Base-by-base conservation (phyloP, 2,329 filamentous ascomycete genomes). In the Pseudogymnoascus sp. region DNA sequence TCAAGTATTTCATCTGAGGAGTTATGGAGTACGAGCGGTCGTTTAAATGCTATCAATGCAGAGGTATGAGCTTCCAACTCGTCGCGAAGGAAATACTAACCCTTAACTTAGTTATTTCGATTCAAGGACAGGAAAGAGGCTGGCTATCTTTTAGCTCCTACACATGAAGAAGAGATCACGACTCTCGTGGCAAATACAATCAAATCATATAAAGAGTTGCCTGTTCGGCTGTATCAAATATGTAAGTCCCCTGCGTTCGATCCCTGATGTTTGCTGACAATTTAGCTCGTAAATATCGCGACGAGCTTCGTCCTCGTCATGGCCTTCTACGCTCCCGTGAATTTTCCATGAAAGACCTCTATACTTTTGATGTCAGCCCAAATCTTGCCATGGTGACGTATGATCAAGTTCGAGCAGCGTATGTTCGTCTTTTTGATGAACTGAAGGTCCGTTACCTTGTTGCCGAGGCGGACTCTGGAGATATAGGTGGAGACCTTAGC, bases 261-360 rank as follows among this genome's bases (percentile, higher is more conserved):
- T 36, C 25, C 8, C 25, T 59, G 6, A 31, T 55, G 4, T 33
- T 61, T 13, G 37, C 55, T 61, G 18, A 37, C 60, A 52, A 66
- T 64, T 6, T 64, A 90, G 88, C 90, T 31, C 84, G 93, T 55
- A 99, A 99, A 74, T 99, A 97, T 71, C 86, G 94, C 58, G 94
- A 99, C 76, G 94, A 99, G 75, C 83, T 88, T 62, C 83, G 94
- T 27, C 94, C 94, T 18, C 84, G 94, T 33, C 90, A 96, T 68
- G 94, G 94, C 10, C 79, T 99, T 1, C 79, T 99, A 7, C 86
- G 94, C 8, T 89, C 90, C 0, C 86, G 92, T 64, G 94, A 99
- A 71, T 99, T 99, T 69, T 77, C 91, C 68, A 99, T 99, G 94
- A 99, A 99, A 74, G 94, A 99, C 73, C 82, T 99, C 0, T 99